These are phyloP conservation scores for Aspergillus sp. DNA, from an alignment of 2,329 filamentous ascomycete genomes.

Conservation along the genomic window DNA sequence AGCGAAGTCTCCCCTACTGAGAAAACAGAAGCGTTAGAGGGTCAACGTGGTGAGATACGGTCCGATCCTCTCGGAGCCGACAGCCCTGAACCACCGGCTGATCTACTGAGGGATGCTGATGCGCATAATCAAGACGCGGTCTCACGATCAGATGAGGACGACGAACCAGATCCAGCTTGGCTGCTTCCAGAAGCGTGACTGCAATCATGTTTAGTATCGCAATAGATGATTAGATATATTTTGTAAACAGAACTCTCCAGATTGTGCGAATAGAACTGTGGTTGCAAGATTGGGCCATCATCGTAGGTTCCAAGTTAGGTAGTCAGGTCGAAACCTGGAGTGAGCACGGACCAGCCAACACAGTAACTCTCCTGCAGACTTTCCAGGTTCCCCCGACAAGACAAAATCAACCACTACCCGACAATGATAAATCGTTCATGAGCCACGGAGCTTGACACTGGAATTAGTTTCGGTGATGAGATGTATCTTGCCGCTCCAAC, in stretches of 20 bases:
- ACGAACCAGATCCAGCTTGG: constrained; percentile 46
- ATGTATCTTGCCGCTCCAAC: constrained; percentile 36
- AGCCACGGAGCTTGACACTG: not conserved
- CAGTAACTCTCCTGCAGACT: no score
- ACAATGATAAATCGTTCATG: not conserved
- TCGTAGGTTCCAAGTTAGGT: no score
- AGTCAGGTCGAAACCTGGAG: no score
- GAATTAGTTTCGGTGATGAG: not conserved
- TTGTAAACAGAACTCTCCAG: not conserved
- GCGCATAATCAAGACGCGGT: constrained; percentile 18
- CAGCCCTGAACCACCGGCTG: constrained; percentile 36
- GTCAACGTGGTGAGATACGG: constrained; percentile 9
- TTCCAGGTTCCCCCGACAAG: not conserved
- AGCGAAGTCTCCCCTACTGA: constrained; percentile 14
- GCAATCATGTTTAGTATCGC: not conserved
- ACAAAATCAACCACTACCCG: not conserved
- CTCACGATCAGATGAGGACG: constrained; percentile 34
- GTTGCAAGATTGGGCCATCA: not conserved
- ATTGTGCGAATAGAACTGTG: no score
- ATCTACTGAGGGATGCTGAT: constrained; percentile 32
- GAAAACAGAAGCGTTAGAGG: constrained; percentile 3
- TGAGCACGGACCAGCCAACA: no score
- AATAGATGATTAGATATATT: not conserved
- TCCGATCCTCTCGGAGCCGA: constrained; percentile 25
- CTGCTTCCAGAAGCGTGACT: constrained; percentile 32